Conservation (phyloP, 352 stramenopile species). For the Globisporangium carolinianum region DNA sequence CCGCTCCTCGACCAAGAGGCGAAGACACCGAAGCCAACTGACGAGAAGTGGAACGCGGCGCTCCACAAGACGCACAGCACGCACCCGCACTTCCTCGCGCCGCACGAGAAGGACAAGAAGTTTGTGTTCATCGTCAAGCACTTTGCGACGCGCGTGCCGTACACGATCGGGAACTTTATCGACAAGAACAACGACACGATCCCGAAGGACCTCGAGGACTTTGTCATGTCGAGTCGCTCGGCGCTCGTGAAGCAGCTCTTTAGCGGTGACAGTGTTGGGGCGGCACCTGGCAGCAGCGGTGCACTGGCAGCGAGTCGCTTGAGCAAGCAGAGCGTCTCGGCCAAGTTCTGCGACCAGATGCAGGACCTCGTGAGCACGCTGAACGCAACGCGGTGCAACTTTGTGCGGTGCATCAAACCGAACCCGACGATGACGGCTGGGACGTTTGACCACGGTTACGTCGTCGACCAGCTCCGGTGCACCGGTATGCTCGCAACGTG, state of each 20-base stretch:
- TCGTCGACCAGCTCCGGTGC: slow-evolving; percentile 87
- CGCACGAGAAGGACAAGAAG: slow-evolving; percentile 87
- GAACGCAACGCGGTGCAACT: slow-evolving; percentile 81
- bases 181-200: slow-evolving; percentile 97
- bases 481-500: slow-evolving; percentile 88
- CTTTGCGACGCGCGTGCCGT: slow-evolving; percentile 93
- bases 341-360: slow-evolving; percentile 87
- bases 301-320: slow-evolving; percentile 13
- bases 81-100: slow-evolving; percentile 65
- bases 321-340: slow-evolving; percentile 54
- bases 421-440: slow-evolving; percentile 75
- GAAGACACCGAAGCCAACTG: slow-evolving; percentile 69
- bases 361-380: slow-evolving; percentile 80
- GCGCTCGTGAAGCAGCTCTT: slow-evolving; percentile 82
- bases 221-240: slow-evolving; percentile 77
- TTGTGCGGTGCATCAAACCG: slow-evolving; percentile 90
- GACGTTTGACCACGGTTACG: slow-evolving; percentile 85
- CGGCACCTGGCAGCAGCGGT: slow-evolving; percentile 11
- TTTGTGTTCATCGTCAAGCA: slow-evolving; percentile 95
- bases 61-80: slow-evolving; percentile 74
- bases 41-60: slow-evolving; percentile 82
- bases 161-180: slow-evolving; percentile 94
- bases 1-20: slow-evolving; percentile 75
- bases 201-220: slow-evolving; percentile 85
- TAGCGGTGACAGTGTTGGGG: neutral